Evolutionary conservation across 2,329 filamentous ascomycete species (phyloP), one percentile per base, ranked within the genome.

Genomic region (Karstenula rhodostoma): DNA sequence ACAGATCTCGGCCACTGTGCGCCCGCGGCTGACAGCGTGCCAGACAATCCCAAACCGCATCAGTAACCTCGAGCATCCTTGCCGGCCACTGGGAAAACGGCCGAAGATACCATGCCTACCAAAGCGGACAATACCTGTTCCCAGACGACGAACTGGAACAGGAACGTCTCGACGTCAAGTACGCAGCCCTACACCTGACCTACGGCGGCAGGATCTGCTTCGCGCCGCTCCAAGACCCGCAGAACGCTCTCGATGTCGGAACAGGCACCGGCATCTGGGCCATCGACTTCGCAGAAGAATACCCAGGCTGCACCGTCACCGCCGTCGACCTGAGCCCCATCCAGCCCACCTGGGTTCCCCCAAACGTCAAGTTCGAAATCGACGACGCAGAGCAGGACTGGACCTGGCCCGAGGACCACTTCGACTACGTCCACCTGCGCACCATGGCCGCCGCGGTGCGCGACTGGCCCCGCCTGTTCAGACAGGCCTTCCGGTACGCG

Each of bases 311-410:
- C 9, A 61, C 61, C 35, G 56, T 67, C 12, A 71, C 61, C 23
- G 76, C 75, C 25, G 75, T 67, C 8, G 76, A 77, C 52, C 66
- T 78, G 15, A 74, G 71, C 56, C 74, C 75, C 15, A 75, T 77
- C 32, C 74, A 75, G 59, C 74, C 74, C 29, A 68, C 70, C 54
- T 74, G 65, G 67, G 67, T 71, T 15, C 69, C 69, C 1, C 69
- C 66, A 29, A 71, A 70, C 35, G 66, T 71, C 40, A 68, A 69
- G 27, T 73, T 73, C 42, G 67, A 71, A 52, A 68, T 74, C 55
- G 70, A 74, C 57, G 70, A 74, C 51, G 70, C 69, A 22, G 71
- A 74, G 50, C 65, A 68, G 37, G 50, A 61, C n/a, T 72, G 70
- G 71, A 71, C 69, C 10, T 73, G 68, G 67, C 44, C 33, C 19